Percentiles rank a stretch among this genome's conserved stretches.
Evolutionary conservation across 2,329 filamentous ascomycete species (phyloP).

Genomic region (Beauveria australis): DNA sequence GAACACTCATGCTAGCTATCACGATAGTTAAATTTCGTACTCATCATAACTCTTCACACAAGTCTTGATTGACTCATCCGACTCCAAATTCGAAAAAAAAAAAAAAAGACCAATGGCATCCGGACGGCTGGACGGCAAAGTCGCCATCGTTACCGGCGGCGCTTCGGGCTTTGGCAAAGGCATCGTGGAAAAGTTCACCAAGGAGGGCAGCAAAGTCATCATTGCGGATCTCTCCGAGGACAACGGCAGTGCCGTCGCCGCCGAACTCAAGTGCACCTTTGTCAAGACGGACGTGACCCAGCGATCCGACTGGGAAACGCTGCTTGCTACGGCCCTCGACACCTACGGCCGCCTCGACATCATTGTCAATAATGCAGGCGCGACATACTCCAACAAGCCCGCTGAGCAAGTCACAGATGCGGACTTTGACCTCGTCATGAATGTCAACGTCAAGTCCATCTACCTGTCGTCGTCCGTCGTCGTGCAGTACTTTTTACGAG

Average conservation of each 20-base stretch:
- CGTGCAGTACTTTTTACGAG: conserved; percentile 51
- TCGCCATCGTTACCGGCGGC: conserved; percentile 41
- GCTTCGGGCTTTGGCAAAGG: conserved; percentile 57
- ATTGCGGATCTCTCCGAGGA: conserved; percentile 52
- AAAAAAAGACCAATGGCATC: neutral
- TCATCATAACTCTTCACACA: too few species aligned
- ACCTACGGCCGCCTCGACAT: conserved; percentile 46
- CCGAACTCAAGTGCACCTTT: conserved; percentile 36
- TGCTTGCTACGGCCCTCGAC: conserved; percentile 37
- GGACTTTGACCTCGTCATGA: conserved; percentile 59
- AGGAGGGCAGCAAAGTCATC: conserved; percentile 53
- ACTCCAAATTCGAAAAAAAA: too few species aligned
- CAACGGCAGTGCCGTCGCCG: conserved; percentile 40
- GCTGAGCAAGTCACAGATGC: conserved; percentile 55
- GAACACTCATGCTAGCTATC: neutral
- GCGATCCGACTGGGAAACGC: conserved; percentile 42
- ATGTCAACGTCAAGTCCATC: conserved; percentile 61
- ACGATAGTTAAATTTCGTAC: neutral
- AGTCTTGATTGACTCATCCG: too few species aligned
- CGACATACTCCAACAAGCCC: conserved; percentile 52
- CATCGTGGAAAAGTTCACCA: conserved; percentile 49
- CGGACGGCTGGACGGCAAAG: conserved; percentile 32
- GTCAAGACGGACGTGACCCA: conserved; percentile 41
- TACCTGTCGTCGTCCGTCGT: conserved; percentile 53
- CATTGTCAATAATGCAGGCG: conserved; percentile 54